Evolutionary conservation across 2,329 filamentous ascomycete species (phyloP), one percentile per base, ranked within the genome.

Genomic region (Hypoxylon sp.): DNA sequence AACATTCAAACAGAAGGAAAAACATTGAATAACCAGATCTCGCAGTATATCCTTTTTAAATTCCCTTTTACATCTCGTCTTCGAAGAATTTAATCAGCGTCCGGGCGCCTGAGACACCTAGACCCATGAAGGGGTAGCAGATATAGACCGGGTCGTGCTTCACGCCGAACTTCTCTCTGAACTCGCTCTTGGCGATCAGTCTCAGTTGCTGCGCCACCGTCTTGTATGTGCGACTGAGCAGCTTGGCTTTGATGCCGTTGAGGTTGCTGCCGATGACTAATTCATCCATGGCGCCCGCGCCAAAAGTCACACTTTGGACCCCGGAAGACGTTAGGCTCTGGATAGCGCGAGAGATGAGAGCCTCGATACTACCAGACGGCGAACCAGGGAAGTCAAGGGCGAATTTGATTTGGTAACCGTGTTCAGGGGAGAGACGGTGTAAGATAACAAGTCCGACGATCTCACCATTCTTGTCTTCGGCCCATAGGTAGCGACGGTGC

Each of bases 341-440:
- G 51, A 80, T 73, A 44, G 84, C 80, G 37, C 84, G 83, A 0
- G 83, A 81, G 55, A 97, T 92, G 44, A 96, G 87, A 44, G 91
- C 87, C 82, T 98, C 94, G 70, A 97, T 97, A 35, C 92, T 91
- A 51, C 94, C 94, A 48, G 89, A 93, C n/a, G 94, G 92, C 0
- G 94, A 88, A 26, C 88, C 89, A 0, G 94, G 94, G 85, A 98
- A 97, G 80, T 98, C 94, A 60, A 98, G 89, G n/a, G 92, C 92
- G 84, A 96, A 97, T 84, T 98, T 98, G 78, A 97, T 91, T 83
- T 98, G 94, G 89, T 94, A 97, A 60, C 94, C 94, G 78, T 97
- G 89, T 37, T 88, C 85, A 1, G 94, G 93, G 3, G 92, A 88
- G 29, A 98, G 88, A 79, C 94, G 92, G 59, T 92, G 92, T 74